These are phyloP conservation scores for Geotrichum reessii DNA, from an alignment of 1,139 yeast genomes.

Conservation along the genomic window DNA sequence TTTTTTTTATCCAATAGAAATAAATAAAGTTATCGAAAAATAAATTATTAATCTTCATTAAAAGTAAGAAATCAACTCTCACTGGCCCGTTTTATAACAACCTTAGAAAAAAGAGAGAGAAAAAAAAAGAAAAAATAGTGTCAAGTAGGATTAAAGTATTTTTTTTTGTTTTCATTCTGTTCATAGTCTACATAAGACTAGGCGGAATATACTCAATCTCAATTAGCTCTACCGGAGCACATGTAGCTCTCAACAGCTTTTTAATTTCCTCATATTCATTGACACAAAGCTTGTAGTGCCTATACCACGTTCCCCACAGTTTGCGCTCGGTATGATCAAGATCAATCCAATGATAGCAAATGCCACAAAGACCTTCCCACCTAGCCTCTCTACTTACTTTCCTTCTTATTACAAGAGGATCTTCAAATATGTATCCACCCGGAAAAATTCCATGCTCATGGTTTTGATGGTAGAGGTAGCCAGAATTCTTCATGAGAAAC, in stretches of 20 bases:
- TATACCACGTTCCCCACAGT: constrained; percentile 32
- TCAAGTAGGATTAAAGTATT: neutral
- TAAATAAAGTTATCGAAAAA: too few species aligned
- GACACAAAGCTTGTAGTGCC: constrained; percentile 30
- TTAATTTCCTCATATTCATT: constrained; percentile 30
- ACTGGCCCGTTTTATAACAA: too few species aligned
- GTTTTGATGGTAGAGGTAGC: constrained; percentile 31
- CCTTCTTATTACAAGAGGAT: constrained; percentile 29
- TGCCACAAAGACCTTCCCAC: constrained; percentile 33
- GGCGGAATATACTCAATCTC: constrained; percentile 23
- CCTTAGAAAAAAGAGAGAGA: too few species aligned
- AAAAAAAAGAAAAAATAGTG: too few species aligned
- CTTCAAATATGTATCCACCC: constrained; percentile 30
- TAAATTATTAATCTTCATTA: too few species aligned
- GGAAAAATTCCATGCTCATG: constrained; percentile 33
- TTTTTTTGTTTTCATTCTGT: too few species aligned
- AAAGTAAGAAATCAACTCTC: too few species aligned
- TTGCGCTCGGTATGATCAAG: constrained; percentile 28
- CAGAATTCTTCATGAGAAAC: constrained; percentile 29
- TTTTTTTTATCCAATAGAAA: too few species aligned
- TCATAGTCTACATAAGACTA: too few species aligned
- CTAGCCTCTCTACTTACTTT: constrained; percentile 27
- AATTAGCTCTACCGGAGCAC: constrained; percentile 26
- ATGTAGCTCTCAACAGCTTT: constrained; percentile 26
- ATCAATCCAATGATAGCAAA: constrained; percentile 32